phyloP scores from a whole-genome alignment of 2,329 filamentous ascomycete species.

The Cladosporium sp. region DNA sequence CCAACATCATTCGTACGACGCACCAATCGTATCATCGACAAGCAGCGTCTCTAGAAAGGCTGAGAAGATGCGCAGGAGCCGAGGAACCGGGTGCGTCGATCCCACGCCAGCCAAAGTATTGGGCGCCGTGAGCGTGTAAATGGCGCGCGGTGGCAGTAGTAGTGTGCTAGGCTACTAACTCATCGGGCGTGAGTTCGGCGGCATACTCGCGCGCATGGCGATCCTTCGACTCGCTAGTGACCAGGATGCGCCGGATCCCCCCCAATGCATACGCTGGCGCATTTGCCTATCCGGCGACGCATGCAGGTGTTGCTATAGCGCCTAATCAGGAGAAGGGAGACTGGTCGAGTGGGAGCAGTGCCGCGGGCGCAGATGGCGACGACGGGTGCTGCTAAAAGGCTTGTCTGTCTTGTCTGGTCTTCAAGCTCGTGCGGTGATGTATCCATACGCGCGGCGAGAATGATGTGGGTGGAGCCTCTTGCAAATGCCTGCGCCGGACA shows the following conservation, averaged over 20 bases:
- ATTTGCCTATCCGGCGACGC: too few species aligned
- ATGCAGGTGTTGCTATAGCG: too few species aligned
- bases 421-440: constrained; percentile 3
- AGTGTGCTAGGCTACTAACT: too few species aligned
- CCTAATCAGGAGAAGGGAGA: too few species aligned
- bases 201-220: not conserved
- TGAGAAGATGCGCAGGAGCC: too few species aligned
- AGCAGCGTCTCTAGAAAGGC: too few species aligned
- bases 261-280: not conserved
- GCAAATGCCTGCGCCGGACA: not conserved
- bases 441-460: constrained; percentile 5
- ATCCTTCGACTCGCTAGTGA: too few species aligned
- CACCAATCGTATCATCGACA: too few species aligned
- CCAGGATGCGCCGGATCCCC: not conserved
- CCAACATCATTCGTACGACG: too few species aligned
- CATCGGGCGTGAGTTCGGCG: not conserved
- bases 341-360: too few species aligned
- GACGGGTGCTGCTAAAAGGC: constrained; percentile 4
- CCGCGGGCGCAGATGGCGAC: too few species aligned
- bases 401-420: constrained; percentile 5
- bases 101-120: not conserved
- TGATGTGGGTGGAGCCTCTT: constrained; percentile 4
- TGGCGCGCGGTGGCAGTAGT: not conserved
- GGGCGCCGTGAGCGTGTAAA: not conserved
- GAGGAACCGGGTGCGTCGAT: not conserved